Base-by-base conservation (phyloP, 2,329 filamentous ascomycete genomes). In the Microdochium paspali region DNA sequence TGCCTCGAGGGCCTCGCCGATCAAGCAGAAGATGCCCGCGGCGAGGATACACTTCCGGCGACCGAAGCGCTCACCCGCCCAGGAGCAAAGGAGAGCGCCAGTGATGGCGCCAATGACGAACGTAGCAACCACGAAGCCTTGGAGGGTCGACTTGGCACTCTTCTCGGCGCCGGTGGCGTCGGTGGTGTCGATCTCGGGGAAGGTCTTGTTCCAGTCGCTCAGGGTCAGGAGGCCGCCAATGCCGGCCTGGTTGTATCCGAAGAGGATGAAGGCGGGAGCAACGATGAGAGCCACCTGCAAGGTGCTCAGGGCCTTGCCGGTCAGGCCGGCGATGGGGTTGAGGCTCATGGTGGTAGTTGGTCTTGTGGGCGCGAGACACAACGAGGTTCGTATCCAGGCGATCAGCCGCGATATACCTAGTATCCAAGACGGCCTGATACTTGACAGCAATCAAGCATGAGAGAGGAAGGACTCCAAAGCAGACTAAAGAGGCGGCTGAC, bases 251-350 rank as follows among this genome's bases (percentile, higher is more conserved):
- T 69, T 68, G 55, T 68, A 70, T 7, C 66, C 67, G 52, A 68
- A 68, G 35, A 68, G 56, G 52, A 68, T 64, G 53, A 69, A 68
- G 12, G 68, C 58, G 4, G 70, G 70, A 6, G 61, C 64, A 18
- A 72, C 68, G 32, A 73, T 65, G 44, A 71, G 60, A 13, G 62
- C 63, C 46, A 69, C 61, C 53, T 72, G 69, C 24, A 66, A 54
- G 13, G 58, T 58, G 49, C 55, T 58, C 44, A 71, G 55, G 45
- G 59, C 50, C 35, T 61, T 54, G 61, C 68, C 68, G 39, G 57
- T 63, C 24, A 63, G 55, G 47, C 66, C 67, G 31, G 69, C 58
- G 48, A 44, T 44, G 47, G 18, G 46, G 39, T 32, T 46, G 46
- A 40, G 46, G 24, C 46, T 24, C 42, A 44, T 44, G 42, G 13